Base-by-base conservation (phyloP, 1,284 basidiomycete species). In the Cystobasidium pallidum region DNA sequence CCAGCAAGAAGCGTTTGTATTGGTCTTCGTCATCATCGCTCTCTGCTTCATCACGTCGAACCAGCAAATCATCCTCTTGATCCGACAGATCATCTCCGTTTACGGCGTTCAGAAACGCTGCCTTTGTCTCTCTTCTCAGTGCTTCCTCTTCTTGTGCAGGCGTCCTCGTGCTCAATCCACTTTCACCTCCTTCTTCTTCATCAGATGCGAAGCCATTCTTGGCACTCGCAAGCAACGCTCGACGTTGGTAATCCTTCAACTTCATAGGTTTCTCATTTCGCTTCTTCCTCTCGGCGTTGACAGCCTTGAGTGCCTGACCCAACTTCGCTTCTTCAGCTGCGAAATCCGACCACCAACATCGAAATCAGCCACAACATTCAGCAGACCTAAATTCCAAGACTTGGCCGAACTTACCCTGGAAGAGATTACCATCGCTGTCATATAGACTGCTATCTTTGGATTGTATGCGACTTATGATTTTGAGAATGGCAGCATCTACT, bases 401-500 rank as follows among this genome's bases (percentile, higher is more conserved):
- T 21, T 51, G 28, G 17, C 3, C 30, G 10, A 41, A 43, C 70
- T 24, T 26, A 66, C 70, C 70, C n/a, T 65, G 52, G 43, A 72
- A 72, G n/a, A 65, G 63, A 30, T 66, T 54, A 11, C 34, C 63
- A 28, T 58, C 83, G 0, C 83, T 80, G 76, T 94, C 86, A 77
- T 95, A 95, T 52, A 95, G 91, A 1, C 85, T 86, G 0, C 92
- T 91, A 80, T 98, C 93, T 77, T 87, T 90, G 70, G 86, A 85
- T 78, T 88, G 87, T 74, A 99, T 98, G 77, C 89, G 86, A 0
- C 90, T 90, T 8, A 99, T 84, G 0, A 94, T 99, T 61, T 92
- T 86, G 51, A 99, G 84, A 78, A 99, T 96, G 21, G 96, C 96
- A 54, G 90, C 96, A 80, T 99, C 95, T 57, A 98, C 86, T 0